Evolutionary conservation across 2,329 filamentous ascomycete species (phyloP).

Genomic region (Dothistroma pini): DNA sequence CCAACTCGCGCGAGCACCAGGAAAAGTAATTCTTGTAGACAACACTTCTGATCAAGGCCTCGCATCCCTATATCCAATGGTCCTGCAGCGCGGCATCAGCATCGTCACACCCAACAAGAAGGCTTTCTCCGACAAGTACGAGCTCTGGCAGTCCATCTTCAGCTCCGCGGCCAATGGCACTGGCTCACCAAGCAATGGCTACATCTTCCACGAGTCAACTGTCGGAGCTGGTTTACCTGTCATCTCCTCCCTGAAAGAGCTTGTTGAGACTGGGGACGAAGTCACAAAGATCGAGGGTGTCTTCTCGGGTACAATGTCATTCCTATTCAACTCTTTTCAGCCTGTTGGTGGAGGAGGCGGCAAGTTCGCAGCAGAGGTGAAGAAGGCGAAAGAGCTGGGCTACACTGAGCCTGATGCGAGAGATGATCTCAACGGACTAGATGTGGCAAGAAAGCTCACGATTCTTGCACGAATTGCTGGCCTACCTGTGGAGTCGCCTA

Average conservation of each 20-base stretch:
- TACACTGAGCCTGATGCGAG: conserved; percentile 88
- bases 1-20: conserved; percentile 73
- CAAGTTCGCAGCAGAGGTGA: conserved; percentile 87
- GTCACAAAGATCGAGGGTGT: conserved; percentile 93
- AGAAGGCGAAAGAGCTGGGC: conserved; percentile 85
- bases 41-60: conserved; percentile 91
- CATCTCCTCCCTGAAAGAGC: conserved; percentile 86
- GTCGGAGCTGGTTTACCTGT: conserved; percentile 92
- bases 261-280: conserved; percentile 90
- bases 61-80: conserved; percentile 75
- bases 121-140: conserved; percentile 78
- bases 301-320: conserved; percentile 96
- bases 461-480: conserved; percentile 87
- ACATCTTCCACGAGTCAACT: conserved; percentile 92
- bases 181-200: conserved; percentile 53
- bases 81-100: conserved; percentile 77
- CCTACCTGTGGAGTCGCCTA: conserved; percentile 74
- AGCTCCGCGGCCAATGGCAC: conserved; percentile 62
- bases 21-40: conserved; percentile 81
- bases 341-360: conserved; percentile 72
- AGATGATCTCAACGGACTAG: conserved; percentile 81
- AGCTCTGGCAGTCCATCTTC: conserved; percentile 87
- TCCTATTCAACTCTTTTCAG: conserved; percentile 96
- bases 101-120: conserved; percentile 99
- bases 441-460: conserved; percentile 92